Conservation (phyloP, 495 filamentous ascomycete species). For the Collariella sp. region DNA sequence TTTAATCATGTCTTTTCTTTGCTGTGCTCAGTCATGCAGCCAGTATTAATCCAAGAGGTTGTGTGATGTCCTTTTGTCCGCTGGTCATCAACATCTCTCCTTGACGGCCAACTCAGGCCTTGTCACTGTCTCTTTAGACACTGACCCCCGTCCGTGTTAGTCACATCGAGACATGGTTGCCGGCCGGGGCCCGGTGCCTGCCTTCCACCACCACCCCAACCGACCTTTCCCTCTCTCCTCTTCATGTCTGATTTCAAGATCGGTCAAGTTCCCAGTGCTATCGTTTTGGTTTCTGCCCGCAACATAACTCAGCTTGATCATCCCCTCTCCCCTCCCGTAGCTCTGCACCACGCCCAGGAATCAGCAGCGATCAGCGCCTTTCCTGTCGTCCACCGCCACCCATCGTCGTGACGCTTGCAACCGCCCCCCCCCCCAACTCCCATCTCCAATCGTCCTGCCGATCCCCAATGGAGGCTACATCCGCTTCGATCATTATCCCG, state of each 20-base stretch:
- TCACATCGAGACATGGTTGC: neutral
- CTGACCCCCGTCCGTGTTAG: conserved; percentile 1
- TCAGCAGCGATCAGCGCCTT: conserved; percentile 10
- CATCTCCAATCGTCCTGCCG: neutral
- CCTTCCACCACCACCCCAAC: neutral
- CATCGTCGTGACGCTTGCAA: neutral
- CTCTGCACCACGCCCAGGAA: conserved; percentile 21
- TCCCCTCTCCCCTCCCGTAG: conserved; percentile 18
- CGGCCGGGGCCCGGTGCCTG: neutral
- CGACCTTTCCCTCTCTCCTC: neutral
- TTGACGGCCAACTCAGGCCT: neutral
- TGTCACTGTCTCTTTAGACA: neutral
- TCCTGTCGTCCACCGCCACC: neutral
- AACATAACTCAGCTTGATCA: conserved; percentile 2
- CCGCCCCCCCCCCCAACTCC: neutral
- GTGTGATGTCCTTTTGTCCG: neutral
- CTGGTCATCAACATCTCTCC: neutral
- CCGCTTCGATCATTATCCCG: conserved; percentile 48
- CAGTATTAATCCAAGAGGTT: too few relatives aligned
- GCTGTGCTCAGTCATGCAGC: too few relatives aligned
- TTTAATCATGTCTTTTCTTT: too few relatives aligned
- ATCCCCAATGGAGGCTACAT: conserved; percentile 30
- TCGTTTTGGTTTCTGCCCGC: neutral
- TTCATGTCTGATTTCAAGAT: neutral
- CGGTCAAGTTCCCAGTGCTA: neutral